Evolutionary conservation across 495 filamentous ascomycete genomes (phyloP), one percentile per base, ranked within the genome.

Genomic region (Podospora comata): DNA sequence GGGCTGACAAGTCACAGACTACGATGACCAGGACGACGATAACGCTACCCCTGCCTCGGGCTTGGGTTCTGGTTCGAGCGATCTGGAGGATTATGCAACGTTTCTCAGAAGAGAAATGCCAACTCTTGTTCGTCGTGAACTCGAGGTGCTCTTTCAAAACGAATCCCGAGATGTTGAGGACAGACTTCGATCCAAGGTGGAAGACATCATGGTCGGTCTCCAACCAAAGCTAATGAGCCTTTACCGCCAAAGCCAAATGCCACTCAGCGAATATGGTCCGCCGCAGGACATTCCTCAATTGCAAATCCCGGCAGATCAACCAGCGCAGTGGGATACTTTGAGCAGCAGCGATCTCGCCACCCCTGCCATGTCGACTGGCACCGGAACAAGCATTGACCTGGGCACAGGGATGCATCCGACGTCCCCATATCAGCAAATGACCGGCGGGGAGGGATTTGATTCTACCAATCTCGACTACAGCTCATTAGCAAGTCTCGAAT

Each of bases 31-130:
- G 30, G 74, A 71, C 20, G 77, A 79, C 13, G 60, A 62, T 26
- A 67, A 71, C 20, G 71, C 70, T 27, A 65, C 65, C 4, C 44
- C 66, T 1, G 58, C 65, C 9, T 56, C 62, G 1, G 32, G 55
- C 3, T 48, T 55, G 11, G 71, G 75, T 2, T 63, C 61, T 6
- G 61, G 61, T 18, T 58, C 55, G 5, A 48, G 39, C 39, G 75
- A 75, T 27, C 34, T 77, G 0, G 75, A 77, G 56, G 69, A 74
- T 62, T 77, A 76, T 48, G 68, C 71, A 18, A 72, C 66, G 0
- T 76, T 77, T 44, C 30, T 77, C 16, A 67, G 70, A 1, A 60
- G 72, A 56, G 75, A 77, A 62, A 77, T 77, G 75, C 75, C 74
- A 13, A 72, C 74, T 2, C 64, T 77, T 1, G 74, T 76, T 1